Evolutionary conservation across 2,329 filamentous ascomycete genomes (phyloP), one percentile per base, ranked within the genome.

Genomic region (Drechslera avenae): DNA sequence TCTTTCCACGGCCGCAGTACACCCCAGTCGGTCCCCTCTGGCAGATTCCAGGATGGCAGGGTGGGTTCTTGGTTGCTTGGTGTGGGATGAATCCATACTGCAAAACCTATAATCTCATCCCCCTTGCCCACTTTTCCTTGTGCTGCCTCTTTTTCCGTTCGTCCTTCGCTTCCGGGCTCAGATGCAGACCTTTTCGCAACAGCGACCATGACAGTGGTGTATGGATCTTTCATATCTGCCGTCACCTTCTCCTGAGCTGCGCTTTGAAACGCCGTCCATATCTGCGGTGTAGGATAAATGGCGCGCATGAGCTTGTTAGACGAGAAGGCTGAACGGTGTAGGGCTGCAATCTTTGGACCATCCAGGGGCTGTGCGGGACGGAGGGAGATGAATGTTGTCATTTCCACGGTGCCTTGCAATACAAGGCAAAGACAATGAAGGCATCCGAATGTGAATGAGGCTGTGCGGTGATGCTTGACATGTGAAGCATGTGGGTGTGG

Each of bases 271-370:
- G 46, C 46, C 8, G 37, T 16, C 48, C 48, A 51, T 13, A 51
- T 47, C n/a, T 26, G 21, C 14, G 48, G 31, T 9, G 48, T 41
- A 16, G 48, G 48, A 37, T 54, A 50, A 16, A 54, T 54, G 19
- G 46, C 41, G 18, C 41, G 46, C 40, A 54, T 50, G 41, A 54
- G 40, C 17, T 17, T 41, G 28, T 54, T 54, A 10, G 46, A 34
- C 9, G 40, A 40, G 35, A 54, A 54, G 7, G 51, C 51, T 17
- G 48, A 32, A 18, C 37, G 32, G 30, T 54, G 51, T 19, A 54
- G 28, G 26, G 30, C 30, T 16, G 46, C 47, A 16, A 54, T 44
- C 8, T 30, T 36, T 4, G 47, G 23, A 19, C 36, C 46, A 14
- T 50, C 26, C 4, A 35, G 9, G 21, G 36, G 37, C 17, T 37